Conservation (phyloP, 1,139 yeast species). For the Kurtzmaniella quercitrusa region DNA sequence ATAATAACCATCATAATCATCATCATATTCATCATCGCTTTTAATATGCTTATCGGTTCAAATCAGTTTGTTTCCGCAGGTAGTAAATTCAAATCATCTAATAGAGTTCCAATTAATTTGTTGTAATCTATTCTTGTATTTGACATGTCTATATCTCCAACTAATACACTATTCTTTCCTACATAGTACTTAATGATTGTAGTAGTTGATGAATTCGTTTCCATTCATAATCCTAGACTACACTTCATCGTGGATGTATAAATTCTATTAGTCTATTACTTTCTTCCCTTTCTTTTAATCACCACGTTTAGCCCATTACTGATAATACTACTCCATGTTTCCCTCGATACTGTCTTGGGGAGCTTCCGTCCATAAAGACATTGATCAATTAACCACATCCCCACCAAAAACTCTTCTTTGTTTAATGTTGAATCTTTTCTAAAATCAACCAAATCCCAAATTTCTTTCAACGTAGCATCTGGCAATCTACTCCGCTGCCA, state of each 20-base stretch:
- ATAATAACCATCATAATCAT: no score
- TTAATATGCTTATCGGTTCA: no score
- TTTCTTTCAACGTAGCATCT: slow-evolving; percentile 53
- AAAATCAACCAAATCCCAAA: slow-evolving; percentile 80
- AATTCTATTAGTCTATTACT: slow-evolving; percentile 9
- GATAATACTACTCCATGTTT: slow-evolving; percentile 66
- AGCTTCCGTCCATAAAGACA: slow-evolving; percentile 90
- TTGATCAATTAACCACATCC: slow-evolving; percentile 95
- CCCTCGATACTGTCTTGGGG: slow-evolving; percentile 57
- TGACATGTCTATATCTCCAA: no score
- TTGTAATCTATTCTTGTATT: no score
- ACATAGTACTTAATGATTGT: no score
- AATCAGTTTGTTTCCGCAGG: no score
- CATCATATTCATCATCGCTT: no score
- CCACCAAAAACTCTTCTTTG: slow-evolving; percentile 80
- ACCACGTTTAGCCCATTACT: slow-evolving; percentile 40
- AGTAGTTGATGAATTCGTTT: no score
- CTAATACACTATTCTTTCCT: no score
- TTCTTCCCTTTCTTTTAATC: slow-evolving; percentile 30
- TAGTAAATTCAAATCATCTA: no score
- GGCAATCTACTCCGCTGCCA: slow-evolving; percentile 80
- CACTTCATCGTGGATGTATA: not conserved
- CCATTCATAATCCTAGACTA: no score
- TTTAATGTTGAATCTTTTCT: slow-evolving; percentile 74
- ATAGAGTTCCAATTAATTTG: no score